Evolutionary conservation across 1,284 basidiomycete genomes (phyloP).

Genomic region (Marasmius fiardii): DNA sequence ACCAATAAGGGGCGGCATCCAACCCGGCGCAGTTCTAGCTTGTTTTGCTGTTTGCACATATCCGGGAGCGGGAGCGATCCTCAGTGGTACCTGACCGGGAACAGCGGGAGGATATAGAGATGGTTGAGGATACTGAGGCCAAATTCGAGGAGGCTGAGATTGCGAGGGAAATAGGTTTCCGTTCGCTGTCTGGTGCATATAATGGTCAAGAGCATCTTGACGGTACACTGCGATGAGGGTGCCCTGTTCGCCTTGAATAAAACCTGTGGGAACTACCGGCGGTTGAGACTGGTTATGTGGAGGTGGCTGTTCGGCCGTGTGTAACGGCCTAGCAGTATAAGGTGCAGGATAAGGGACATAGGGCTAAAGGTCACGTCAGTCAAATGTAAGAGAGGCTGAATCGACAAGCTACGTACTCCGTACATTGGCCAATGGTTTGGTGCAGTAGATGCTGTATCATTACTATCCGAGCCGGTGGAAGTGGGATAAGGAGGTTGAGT

Average conservation of each 20-base stretch:
- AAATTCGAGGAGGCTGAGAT: constrained; percentile 1
- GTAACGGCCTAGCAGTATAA: constrained; percentile 28
- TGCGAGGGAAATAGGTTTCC: constrained; percentile 6
- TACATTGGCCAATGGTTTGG: constrained; percentile 39
- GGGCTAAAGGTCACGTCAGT: constrained; percentile 25
- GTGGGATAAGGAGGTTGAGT: constrained; percentile 26
- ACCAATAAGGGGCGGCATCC: background rate
- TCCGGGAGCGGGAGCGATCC: background rate
- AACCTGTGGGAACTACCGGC: constrained; percentile 63
- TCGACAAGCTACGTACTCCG: constrained; percentile 33
- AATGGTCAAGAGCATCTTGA: constrained; percentile 60
- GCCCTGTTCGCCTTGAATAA: constrained; percentile 70
- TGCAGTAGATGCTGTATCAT: constrained; percentile 24
- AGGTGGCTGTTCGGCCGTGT: constrained; percentile 23
- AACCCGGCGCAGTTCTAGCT: background rate
- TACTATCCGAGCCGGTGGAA: constrained; percentile 35
- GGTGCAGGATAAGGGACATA: constrained; percentile 45
- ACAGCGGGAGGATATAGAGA: background rate
- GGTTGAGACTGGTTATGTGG: constrained; percentile 34
- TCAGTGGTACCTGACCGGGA: background rate
- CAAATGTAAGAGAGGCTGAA: constrained; percentile 13
- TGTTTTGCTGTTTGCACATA: background rate
- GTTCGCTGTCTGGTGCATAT: constrained; percentile 35
- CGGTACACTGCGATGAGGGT: constrained; percentile 68
- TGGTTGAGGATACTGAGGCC: constrained; percentile 5